phyloP scores from a whole-genome alignment of 1,284 basidiomycete genomes.

The Laetiporus sulphureus region DNA sequence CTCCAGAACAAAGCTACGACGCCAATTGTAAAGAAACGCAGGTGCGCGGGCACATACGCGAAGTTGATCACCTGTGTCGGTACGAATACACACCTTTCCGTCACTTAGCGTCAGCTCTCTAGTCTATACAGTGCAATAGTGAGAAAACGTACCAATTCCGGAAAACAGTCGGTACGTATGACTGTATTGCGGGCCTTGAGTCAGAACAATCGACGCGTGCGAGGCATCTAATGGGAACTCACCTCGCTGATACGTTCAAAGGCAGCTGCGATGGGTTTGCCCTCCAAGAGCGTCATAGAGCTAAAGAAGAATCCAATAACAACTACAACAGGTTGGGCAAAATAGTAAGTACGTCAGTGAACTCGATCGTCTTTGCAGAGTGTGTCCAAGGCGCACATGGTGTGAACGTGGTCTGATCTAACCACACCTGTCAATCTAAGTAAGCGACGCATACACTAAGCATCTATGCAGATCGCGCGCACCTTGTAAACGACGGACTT shows the following conservation, averaged over 20 bases:
- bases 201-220: too few species aligned
- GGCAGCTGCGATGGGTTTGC: slow-evolving; percentile 51
- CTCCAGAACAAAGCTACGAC: slow-evolving; percentile 86
- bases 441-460: not conserved
- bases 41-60: slow-evolving; percentile 68
- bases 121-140: not conserved
- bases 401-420: slow-evolving; percentile 69
- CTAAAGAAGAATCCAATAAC: slow-evolving; percentile 70
- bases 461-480: slow-evolving; percentile 12
- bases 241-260: slow-evolving; percentile 47
- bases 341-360: too few species aligned
- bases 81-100: slow-evolving; percentile 61
- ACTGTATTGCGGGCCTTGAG: slow-evolving; percentile 33
- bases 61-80: slow-evolving; percentile 84
- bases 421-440: slow-evolving; percentile 47
- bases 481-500: slow-evolving; percentile 56
- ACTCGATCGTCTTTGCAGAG: too few species aligned
- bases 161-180: slow-evolving; percentile 62
- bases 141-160: slow-evolving; percentile 58
- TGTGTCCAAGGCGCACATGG: too few species aligned
- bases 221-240: not conserved
- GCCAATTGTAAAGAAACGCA: slow-evolving; percentile 74
- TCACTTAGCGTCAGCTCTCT: not conserved
- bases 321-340: slow-evolving; percentile 31
- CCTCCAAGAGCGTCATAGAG: slow-evolving; percentile 69